These are phyloP conservation scores for Crithidia thermophila DNA, from an alignment of 208 protist species.

Conservation along the genomic window DNA sequence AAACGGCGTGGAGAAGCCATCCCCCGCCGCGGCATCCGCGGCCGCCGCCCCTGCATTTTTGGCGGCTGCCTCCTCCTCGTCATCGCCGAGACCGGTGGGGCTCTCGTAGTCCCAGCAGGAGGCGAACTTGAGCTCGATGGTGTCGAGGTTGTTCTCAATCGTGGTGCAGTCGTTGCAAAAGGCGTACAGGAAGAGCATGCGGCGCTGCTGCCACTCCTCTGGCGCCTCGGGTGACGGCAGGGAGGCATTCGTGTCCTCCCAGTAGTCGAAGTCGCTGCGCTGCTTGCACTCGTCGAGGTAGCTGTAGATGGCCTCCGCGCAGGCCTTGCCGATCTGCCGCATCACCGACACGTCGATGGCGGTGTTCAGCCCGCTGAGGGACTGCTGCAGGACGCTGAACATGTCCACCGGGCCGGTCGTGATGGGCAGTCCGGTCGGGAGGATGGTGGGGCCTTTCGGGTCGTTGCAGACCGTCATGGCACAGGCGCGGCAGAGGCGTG, in stretches of 20 bases:
- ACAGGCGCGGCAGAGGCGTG: constrained; percentile 73
- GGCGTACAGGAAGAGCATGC: constrained; percentile 82
- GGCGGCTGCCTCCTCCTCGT: constrained; percentile 4
- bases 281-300: constrained; percentile 82
- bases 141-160: constrained; percentile 88
- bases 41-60: constrained; percentile 5
- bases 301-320: constrained; percentile 71
- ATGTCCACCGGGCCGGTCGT: constrained; percentile 87
- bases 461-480: constrained; percentile 68
- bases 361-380: constrained; percentile 68
- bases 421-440: constrained; percentile 61
- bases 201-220: constrained; percentile 76
- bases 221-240: constrained; percentile 23
- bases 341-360: constrained; percentile 75
- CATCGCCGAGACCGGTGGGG: constrained; percentile 1
- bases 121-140: constrained; percentile 85
- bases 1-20: constrained; percentile 54
- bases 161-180: constrained; percentile 88
- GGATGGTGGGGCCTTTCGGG: constrained; percentile 52
- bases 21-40: constrained; percentile 8
- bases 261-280: constrained; percentile 84
- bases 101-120: constrained; percentile 68
- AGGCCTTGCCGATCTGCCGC: constrained; percentile 76
- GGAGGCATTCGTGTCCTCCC: constrained; percentile 69
- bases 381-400: constrained; percentile 88